A percentile compares a stretch with the other conserved stretches of the same genome.
Evolutionary conservation across 1,284 basidiomycete species (phyloP).

Genomic region (Malassezia cuniculi): DNA sequence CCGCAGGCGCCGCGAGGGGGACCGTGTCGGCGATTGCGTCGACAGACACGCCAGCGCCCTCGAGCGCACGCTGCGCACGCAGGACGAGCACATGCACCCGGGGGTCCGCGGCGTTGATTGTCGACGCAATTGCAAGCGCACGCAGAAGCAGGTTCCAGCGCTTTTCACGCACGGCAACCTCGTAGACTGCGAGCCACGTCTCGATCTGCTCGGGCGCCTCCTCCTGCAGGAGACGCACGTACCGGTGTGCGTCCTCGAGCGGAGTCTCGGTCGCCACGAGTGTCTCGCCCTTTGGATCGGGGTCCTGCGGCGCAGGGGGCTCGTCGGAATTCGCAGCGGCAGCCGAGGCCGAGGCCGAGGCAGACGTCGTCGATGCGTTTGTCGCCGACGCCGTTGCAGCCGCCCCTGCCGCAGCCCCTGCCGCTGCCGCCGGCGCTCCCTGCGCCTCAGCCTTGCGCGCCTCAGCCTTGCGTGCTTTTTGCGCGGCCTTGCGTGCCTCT

Average conservation of each 20-base stretch:
- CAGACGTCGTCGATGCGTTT: constrained; percentile 11
- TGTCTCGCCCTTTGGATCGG: constrained; percentile 32
- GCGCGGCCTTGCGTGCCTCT: constrained; percentile 7
- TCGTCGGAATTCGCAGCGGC: constrained; percentile 64
- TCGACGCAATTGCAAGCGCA: constrained; percentile 56
- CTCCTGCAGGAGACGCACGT: constrained; percentile 58
- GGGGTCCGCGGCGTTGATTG: constrained; percentile 54
- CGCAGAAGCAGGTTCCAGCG: constrained; percentile 66
- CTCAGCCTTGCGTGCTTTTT: neutral
- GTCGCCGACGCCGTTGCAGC: constrained; percentile 14
- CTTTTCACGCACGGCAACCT: constrained; percentile 64
- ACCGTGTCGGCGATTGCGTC: constrained; percentile 19
- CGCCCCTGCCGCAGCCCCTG: constrained; percentile 13
- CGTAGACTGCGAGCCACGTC: constrained; percentile 64
- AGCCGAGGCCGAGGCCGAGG: constrained; percentile 29
- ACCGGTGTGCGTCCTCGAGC: constrained; percentile 62
- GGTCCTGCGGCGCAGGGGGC: constrained; percentile 47
- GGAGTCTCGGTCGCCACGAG: constrained; percentile 45
- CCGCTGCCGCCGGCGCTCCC: too few relatives aligned
- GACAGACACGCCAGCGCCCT: constrained; percentile 12
- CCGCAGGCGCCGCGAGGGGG: constrained; percentile 47
- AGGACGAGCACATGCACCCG: constrained; percentile 61
- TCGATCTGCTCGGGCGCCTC: constrained; percentile 51
- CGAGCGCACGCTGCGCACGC: constrained; percentile 51
- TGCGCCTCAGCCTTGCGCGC: neutral